Percentiles rank a stretch among this genome's conserved stretches.
Conservation (phyloP, 164 flowering plant genomes). For the Umbellularia californica region DNA sequence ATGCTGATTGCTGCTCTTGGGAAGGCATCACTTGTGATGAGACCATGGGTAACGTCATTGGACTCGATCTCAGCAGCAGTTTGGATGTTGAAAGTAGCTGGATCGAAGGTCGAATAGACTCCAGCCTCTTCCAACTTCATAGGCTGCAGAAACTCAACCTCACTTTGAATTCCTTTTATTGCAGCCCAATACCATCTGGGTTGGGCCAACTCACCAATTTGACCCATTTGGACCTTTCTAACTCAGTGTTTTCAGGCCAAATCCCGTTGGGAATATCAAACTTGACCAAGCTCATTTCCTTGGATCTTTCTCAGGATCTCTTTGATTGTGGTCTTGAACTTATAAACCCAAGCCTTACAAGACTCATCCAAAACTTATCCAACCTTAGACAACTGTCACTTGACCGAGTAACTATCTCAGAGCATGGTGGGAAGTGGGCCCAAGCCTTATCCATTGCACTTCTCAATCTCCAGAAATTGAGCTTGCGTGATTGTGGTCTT, state of each 20-base stretch:
- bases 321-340: conserved; percentile 4
- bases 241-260: neutral
- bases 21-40: conserved; percentile 28
- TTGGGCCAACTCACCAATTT: neutral
- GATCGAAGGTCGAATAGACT: conserved; percentile 15
- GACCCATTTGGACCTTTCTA: conserved; percentile 29
- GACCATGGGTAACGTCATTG: conserved; percentile 23
- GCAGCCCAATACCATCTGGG: neutral
- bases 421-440: conserved; percentile 25
- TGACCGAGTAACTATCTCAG: conserved; percentile 30
- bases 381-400: conserved; percentile 26
- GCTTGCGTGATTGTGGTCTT: conserved; percentile 25
- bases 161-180: too few relatives aligned
- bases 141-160: neutral
- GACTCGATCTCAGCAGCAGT: conserved; percentile 20
- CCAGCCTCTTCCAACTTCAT: neutral
- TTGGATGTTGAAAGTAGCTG: neutral
- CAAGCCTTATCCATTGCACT: conserved; percentile 25
- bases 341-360: conserved; percentile 21
- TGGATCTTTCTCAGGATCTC: too few relatives aligned
- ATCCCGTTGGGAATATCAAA: too few relatives aligned
- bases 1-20: conserved; percentile 34
- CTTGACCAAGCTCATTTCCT: too few relatives aligned
- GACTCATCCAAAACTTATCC: conserved; percentile 23
- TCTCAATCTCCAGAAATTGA: conserved; percentile 26